Conservation (phyloP, 306 rosid species). For the Quercus gilva region DNA sequence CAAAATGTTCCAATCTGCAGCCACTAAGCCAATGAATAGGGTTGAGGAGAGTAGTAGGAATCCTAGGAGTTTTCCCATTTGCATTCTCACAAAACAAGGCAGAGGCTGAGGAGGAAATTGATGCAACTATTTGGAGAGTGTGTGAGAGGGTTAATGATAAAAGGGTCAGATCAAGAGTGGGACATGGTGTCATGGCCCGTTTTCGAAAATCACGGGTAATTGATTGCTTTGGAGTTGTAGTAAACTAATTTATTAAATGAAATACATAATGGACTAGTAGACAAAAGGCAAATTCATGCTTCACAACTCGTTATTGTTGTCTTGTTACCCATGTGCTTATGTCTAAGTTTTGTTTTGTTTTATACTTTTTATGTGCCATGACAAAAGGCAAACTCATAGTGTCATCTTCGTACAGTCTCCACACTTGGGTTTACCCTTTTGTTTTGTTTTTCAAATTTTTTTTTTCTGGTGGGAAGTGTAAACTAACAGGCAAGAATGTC, state of each 20-base stretch:
- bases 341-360: not conserved
- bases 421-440: too few relatives aligned
- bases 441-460: too few relatives aligned
- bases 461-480: too few relatives aligned
- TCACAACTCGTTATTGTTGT: conserved; percentile 21
- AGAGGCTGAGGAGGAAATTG: not conserved
- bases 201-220: conserved; percentile 27
- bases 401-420: not conserved
- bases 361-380: not conserved
- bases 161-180: conserved; percentile 30
- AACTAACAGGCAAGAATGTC: too few relatives aligned
- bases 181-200: conserved; percentile 1
- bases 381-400: not conserved
- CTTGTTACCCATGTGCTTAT: not conserved
- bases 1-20: conserved; percentile 61
- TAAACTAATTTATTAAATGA: conserved; percentile 1
- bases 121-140: not conserved
- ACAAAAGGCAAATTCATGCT: not conserved
- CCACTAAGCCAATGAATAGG: conserved; percentile 29
- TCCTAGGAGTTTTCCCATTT: conserved; percentile 40
- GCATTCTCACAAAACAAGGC: not conserved
- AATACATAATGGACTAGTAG: not conserved
- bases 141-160: not conserved
- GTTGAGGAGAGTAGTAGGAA: conserved; percentile 28
- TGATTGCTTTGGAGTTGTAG: not conserved